A percentile compares a stretch with the other conserved stretches of the same genome.
These are phyloP conservation scores for Tanacetum coccineum DNA, from an alignment of 129 eudicot species.

Conservation along the genomic window DNA sequence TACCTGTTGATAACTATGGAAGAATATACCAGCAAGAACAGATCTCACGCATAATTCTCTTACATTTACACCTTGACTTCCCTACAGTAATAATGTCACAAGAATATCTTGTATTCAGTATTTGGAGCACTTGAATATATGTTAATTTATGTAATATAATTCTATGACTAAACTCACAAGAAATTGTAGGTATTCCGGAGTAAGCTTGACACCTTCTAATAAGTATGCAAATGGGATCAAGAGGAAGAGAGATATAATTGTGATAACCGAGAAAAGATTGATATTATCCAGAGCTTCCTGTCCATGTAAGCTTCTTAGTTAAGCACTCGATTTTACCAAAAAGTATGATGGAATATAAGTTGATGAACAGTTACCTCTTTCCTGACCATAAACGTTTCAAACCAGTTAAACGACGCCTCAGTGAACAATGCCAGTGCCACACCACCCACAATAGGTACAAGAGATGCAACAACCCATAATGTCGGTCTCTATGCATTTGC, in stretches of 20 bases:
- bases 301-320: conserved; percentile 7
- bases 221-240: conserved; percentile 55
- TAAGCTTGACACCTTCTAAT: conserved; percentile 72
- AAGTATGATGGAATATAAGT: neutral
- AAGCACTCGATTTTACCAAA: neutral
- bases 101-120: neutral
- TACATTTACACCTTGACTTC: conserved; percentile 61
- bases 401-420: conserved; percentile 92
- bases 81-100: conserved; percentile 34
- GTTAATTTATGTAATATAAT: neutral
- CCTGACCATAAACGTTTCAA: conserved; percentile 48
- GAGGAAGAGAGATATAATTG: conserved; percentile 57
- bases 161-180: conserved; percentile 50
- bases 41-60: conserved; percentile 56
- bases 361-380: conserved; percentile 45
- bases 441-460: conserved; percentile 80
- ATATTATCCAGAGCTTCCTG: conserved; percentile 90
- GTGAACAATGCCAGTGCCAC: conserved; percentile 89
- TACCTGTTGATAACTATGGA: conserved; percentile 96
- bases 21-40: conserved; percentile 76
- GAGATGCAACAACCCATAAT: conserved; percentile 68
- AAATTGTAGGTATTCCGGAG: conserved; percentile 58
- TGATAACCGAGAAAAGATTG: conserved; percentile 77
- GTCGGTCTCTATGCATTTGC: conserved; percentile 58
- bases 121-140: conserved; percentile 2